Base-by-base conservation (phyloP, 495 filamentous ascomycete species). In the Cercophora scortea region DNA sequence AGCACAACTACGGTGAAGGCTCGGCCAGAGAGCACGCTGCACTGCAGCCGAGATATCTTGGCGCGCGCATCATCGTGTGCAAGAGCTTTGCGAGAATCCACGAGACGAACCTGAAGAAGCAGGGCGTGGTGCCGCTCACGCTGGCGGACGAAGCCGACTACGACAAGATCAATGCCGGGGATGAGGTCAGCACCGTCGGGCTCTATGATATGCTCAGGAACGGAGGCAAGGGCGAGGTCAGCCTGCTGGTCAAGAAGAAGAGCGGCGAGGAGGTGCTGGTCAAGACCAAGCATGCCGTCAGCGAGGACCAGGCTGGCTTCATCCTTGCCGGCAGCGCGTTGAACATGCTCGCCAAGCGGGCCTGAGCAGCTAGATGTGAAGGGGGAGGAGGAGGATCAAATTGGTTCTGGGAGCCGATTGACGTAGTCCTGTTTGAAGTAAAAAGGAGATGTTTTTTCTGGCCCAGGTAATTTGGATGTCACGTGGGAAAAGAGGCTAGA, bases 81-180 rank as follows among this genome's bases (percentile, higher is more conserved):
- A 97, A 97, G 78, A 84, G 78, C 64, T 97, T 98, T 66, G 93
- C 93, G 3, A 79, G 93, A 42, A 98, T 98, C 69, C 93, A 98
- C 73, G 94, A 98, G 78, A 96, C 93, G 15, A 98, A 98, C 71
- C 73, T 98, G 33, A 98, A 98, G 84, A 97, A 98, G 77, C 93
- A 98, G 75, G 93, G 93, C 53, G 86, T 98, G 13, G 90, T 96
- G 17, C 93, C 93, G 0, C 71, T 98, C 54, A 94, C 88, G 0
- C 95, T 98, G 61, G 88, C 72, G 2, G 77, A 93, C 62, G 87
- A 87, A 62, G 73, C 71, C n/a, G 94, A 97, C 65, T 98, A 98
- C 64, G 89, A 91, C 54, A 69, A 70, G 47, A 84, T 98, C 44
- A 71, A 77, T 35, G 88, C 89, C 1, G 87, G 89, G 55, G 93